A percentile compares a stretch with the other conserved stretches of the same genome.
phyloP scores from a whole-genome alignment of 1,139 yeast genomes.

The Yamadazyma taylorii region DNA sequence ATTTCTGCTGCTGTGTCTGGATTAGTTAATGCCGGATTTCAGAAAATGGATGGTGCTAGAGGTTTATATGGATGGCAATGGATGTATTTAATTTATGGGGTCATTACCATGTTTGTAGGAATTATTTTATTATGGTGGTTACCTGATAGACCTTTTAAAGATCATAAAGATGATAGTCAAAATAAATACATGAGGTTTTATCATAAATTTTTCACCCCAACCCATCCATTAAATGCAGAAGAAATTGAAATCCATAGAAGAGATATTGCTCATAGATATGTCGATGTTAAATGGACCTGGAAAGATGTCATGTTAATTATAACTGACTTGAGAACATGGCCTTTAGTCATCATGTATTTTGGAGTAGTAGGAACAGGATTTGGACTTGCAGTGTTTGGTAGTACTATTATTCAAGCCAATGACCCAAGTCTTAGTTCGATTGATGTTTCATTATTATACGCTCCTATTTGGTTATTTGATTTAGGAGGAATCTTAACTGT shows the following conservation, averaged over 20 bases:
- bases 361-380: slow-evolving; percentile 90
- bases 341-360: slow-evolving; percentile 81
- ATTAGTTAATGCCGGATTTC: slow-evolving; percentile 83
- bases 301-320: slow-evolving; percentile 58
- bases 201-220: slow-evolving; percentile 32
- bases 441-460: slow-evolving; percentile 71
- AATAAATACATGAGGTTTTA: slow-evolving; percentile 20
- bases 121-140: slow-evolving; percentile 76
- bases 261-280: slow-evolving; percentile 56
- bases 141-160: slow-evolving; percentile 62
- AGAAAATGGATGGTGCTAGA: slow-evolving; percentile 68
- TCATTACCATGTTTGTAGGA: slow-evolving; percentile 68
- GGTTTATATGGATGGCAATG: slow-evolving; percentile 87
- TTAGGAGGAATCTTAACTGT: slow-evolving; percentile 71
- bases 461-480: slow-evolving; percentile 90
- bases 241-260: slow-evolving; percentile 59
- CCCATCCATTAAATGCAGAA: slow-evolving; percentile 51
- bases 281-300: slow-evolving; percentile 55
- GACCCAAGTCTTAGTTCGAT: slow-evolving; percentile 67
- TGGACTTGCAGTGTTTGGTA: slow-evolving; percentile 83
- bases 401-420: slow-evolving; percentile 70
- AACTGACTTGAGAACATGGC: slow-evolving; percentile 72
- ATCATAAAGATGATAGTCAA: slow-evolving; percentile 9
- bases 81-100: slow-evolving; percentile 79
- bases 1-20: slow-evolving; percentile 86